Evolutionary conservation across 257 asterid genomes (phyloP), one percentile per base, ranked within the genome.

Genomic region (Echium plantagineum): DNA sequence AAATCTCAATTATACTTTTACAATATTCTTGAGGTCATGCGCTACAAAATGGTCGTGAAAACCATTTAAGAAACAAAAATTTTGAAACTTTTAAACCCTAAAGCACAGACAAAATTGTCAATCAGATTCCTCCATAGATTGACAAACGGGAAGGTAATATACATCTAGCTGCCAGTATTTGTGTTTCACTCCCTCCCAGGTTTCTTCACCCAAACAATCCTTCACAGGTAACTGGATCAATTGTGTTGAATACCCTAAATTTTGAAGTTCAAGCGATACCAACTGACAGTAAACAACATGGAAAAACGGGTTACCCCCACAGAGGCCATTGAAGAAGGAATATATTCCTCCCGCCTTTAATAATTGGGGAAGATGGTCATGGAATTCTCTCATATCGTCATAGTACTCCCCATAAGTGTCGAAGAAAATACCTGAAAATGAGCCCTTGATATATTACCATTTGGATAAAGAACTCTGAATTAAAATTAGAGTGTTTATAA

Each of bases 321-420:
- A 91, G 18, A 88, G 94, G 32, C 98, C 98, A 68, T 91, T 91
- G 82, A 91, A 91, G 77, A 88, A 91, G 61, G 97, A 91, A 80
- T 88, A 91, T 55, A 91, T 81, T 62, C 96, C 98, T 60, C 77
- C 94, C 46, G 95, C 83, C 77, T 84, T 88, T 76, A 91, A 63
- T 61, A 91, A 59, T 58, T 64, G 70, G 8, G 90, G 90, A 54
- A 91, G 98, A 75, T 84, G 87, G 62, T 79, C 85, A 68, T 91
- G 98, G 66, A 91, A 91, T 72, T 91, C 90, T 66, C 89, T 76
- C 96, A 90, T 72, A 69, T 91, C 98, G 74, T 91, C 98, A 57
- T 91, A 91, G 75, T 88, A 91, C 71, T 91, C 98, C 32, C 98
- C 97, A 17, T 88, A 91, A 3, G 98, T 91, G 77, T 91, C 97